phyloP scores from a whole-genome alignment of 495 filamentous ascomycete species.

The Penicillium longicatenatum region DNA sequence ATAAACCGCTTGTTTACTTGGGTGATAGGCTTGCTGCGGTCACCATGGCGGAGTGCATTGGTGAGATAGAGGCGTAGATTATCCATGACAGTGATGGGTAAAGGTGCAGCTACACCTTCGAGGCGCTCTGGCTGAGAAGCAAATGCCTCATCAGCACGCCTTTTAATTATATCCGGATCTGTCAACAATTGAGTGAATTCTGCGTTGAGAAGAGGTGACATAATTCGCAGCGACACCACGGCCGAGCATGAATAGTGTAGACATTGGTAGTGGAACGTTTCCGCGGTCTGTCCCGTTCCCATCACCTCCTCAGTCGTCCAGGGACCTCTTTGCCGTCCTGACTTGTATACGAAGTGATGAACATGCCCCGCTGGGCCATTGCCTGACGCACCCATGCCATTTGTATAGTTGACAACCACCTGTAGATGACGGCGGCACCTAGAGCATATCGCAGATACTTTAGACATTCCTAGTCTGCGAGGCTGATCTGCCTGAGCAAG shows the following conservation, averaged over 20 bases:
- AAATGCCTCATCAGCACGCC: conserved; percentile 55
- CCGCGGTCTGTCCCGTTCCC: conserved; percentile 36
- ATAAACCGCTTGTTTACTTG: conserved; percentile 72
- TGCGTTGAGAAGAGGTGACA: conserved; percentile 52
- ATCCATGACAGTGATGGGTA: conserved; percentile 51
- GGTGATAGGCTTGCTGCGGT: conserved; percentile 57
- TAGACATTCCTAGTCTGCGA: conserved; percentile 41
- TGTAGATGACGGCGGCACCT: conserved; percentile 59
- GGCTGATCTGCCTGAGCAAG: conserved; percentile 40
- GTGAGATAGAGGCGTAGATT: conserved; percentile 63
- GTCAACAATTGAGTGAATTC: conserved; percentile 56
- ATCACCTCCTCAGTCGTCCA: conserved; percentile 27
- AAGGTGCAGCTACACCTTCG: conserved; percentile 49
- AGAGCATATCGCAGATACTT: conserved; percentile 56
- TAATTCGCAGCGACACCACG: conserved; percentile 55
- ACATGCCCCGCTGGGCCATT: conserved; percentile 34
- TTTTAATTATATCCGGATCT: conserved; percentile 54
- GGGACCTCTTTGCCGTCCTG: conserved; percentile 34
- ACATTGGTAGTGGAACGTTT: conserved; percentile 60
- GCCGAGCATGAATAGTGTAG: conserved; percentile 57
- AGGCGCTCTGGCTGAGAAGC: conserved; percentile 60
- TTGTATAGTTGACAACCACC: conserved; percentile 46
- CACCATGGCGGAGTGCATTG: conserved; percentile 55
- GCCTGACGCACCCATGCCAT: not conserved
- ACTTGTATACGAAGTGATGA: conserved; percentile 50